phyloP scores from a whole-genome alignment of 148 eudicot species.

The Rheum nobile region DNA sequence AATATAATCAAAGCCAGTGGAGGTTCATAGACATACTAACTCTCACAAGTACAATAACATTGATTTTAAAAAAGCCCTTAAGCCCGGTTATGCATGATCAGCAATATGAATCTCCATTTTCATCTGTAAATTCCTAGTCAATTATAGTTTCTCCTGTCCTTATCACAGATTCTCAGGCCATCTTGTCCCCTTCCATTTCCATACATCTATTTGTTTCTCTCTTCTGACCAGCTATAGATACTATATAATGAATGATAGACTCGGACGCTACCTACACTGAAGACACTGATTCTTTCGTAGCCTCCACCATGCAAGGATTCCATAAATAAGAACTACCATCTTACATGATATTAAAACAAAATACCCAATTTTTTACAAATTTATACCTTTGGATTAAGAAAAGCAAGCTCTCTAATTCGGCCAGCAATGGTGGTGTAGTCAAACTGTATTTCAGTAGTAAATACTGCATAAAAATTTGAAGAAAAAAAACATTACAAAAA shows the following conservation, averaged over 20 bases:
- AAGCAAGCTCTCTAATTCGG: conserved; percentile 94
- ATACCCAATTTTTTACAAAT: neutral
- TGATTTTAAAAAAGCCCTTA: neutral
- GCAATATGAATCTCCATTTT: neutral
- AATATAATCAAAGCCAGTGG: neutral
- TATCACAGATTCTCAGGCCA: neutral
- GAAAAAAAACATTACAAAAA: neutral
- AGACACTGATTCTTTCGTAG: neutral
- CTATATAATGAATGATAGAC: neutral
- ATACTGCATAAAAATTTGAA: conserved; percentile 43
- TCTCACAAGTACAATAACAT: neutral
- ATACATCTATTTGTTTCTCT: neutral
- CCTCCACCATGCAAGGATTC: neutral
- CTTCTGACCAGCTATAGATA: neutral
- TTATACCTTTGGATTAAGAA: conserved; percentile 77
- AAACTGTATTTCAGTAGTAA: conserved; percentile 70
- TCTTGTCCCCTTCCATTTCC: neutral
- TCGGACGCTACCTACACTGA: neutral
- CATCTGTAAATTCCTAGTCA: neutral
- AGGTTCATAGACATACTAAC: neutral
- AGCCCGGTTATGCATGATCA: neutral
- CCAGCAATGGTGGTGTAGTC: conserved; percentile 85
- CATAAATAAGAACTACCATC: neutral
- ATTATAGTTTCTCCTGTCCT: neutral
- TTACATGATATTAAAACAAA: neutral